Evolutionary conservation across 2,329 filamentous ascomycete genomes (phyloP), one percentile per base, ranked within the genome.

Genomic region (Chaetomium globosum): DNA sequence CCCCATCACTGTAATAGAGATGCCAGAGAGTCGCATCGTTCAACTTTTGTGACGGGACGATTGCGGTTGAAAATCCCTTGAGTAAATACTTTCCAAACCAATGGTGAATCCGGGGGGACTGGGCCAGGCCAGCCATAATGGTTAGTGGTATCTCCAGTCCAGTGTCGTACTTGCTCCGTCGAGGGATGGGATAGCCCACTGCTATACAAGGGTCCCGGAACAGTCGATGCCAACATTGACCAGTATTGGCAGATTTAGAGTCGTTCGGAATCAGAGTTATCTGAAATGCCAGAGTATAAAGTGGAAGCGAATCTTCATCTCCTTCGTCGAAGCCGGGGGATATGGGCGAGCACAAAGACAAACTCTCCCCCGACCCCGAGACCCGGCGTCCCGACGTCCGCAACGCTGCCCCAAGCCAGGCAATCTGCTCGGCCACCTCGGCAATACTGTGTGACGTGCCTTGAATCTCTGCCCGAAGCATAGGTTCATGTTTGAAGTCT

Each of bases 61-160:
- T 30, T 31, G 33, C 33, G 13, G 53, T 16, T 19, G 53, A 56
- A 31, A 56, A 56, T 3, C 53, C 53, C 33, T 56, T 56, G 31
- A 56, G 19, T 1, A 19, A 39, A 21, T 19, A 39, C 12, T 33
- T 33, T 21, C 53, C 53, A 21, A 56, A 31, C 19, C n/a, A 56
- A 2, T 56, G 21, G n/a, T 56, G 30, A 19, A 56, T 13, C 16
- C 53, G 31, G 1, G 19, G 16, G n/a, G 19, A 23, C 19, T 56
- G 30, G 16, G 21, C 30, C n/a, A 56, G 31, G 19, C 31, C 9
- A 21, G 53, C 53, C 53, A 33, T 33, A 9, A 56, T 56, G n/a
- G 31, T 31, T 5, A 56, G 53, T 13, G 53, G 31, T 19, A 56
- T 39, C 33, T 56, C 53, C 8, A 56, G 53, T 21, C 53, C 53